Evolutionary conservation across 805 yeast species (phyloP), one percentile per base, ranked within the genome.

Genomic region (Cyberlindnera meyerae): DNA sequence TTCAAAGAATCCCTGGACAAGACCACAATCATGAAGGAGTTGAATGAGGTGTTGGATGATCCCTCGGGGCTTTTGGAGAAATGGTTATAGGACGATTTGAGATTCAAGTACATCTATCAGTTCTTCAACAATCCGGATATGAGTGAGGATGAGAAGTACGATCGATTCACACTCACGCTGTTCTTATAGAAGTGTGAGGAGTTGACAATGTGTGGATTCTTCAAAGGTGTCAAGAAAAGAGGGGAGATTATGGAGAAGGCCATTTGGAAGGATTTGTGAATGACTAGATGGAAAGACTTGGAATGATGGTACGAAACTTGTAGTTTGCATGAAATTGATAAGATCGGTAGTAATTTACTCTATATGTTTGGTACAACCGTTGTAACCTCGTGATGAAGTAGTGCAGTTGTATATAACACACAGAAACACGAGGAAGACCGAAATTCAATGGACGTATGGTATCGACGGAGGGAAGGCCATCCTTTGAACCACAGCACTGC

Each of bases 101-200:
- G 57, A 30, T 54, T 52, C 34, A 54, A 50, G 33, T 50, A 28
- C 45, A 48, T 49, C 18, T 63, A 43, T 31, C 48, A 31, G 40
- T 43, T 37, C 37, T 65, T 45, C 36, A 54, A 58, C 30, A 55
- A 49, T 25, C 43, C 54, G 4, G 55, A 53, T 7, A 28, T 40
- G n/a, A 4, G 41, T 3, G 59, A 55, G 13, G 69, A 66, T 5
- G 59, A 52, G 1, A 64, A 62, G 8, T 83, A 93, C 87, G 80
- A 79, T 30, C 72, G 75, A 42, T 49, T 79, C 31, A 62, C 78
- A 0, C 63, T 82, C 46, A 73, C 86, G 4, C 75, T 93, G 75
- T 88, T 88, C 54, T 61, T 83, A 42, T 89, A 83, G 47, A 77
- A 78, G 14, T 67, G 89, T 33, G 73, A 73, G 18, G 95, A 87